These are phyloP conservation scores for Pelargonium nanum DNA, from an alignment of 345 rosid genomes.

Conservation along the genomic window DNA sequence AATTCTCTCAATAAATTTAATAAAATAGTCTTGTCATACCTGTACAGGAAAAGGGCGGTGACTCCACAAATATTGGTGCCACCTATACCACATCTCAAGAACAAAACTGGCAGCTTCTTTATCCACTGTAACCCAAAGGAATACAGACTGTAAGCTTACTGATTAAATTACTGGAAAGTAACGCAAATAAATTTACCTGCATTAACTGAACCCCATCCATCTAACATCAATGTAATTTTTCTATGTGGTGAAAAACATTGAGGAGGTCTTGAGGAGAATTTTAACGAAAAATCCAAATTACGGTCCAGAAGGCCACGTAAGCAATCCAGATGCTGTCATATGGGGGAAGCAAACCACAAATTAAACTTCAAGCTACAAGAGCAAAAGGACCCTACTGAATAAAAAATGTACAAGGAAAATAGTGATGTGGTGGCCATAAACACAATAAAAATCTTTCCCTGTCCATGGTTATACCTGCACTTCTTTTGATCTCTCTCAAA, in stretches of 20 bases:
- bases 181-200: constrained; percentile 27
- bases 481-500: no score
- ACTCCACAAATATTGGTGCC: constrained; percentile 86
- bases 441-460: no score
- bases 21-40: constrained; percentile 34
- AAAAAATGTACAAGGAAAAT: not conserved
- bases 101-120: constrained; percentile 46
- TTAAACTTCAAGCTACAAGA: no score
- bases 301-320: constrained; percentile 35
- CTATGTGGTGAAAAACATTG: constrained; percentile 69
- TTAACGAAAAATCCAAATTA: constrained; percentile 44
- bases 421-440: no score
- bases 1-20: constrained; percentile 5
- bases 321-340: constrained; percentile 34
- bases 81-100: constrained; percentile 86
- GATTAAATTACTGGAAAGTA: not conserved
- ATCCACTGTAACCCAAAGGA: constrained; percentile 35
- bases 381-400: not conserved
- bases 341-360: not conserved
- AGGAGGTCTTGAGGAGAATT: constrained; percentile 60
- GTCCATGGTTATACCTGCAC: no score
- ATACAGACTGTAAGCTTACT: constrained; percentile 6
- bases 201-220: constrained; percentile 54
- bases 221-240: constrained; percentile 73
- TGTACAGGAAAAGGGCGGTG: constrained; percentile 23